phyloP scores from a whole-genome alignment of 306 rosid species.

The Trifolium dubium region DNA sequence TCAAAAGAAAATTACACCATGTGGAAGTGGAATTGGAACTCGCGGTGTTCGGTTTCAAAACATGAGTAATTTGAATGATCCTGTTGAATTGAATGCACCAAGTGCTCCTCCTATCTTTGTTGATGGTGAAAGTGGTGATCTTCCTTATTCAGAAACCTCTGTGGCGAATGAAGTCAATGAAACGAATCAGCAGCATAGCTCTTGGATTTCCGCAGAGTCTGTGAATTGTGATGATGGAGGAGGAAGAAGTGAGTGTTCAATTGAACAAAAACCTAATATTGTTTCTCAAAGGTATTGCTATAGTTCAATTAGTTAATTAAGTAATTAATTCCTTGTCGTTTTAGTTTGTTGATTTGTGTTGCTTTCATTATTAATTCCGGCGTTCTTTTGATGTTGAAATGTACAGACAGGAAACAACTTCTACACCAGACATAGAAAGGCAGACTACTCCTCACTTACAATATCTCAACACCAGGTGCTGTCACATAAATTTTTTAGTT shows the following conservation, averaged over 20 bases:
- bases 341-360: background rate
- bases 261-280: conserved; percentile 46
- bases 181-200: conserved; percentile 36
- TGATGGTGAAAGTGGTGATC: conserved; percentile 54
- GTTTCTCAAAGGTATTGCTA: conserved; percentile 61
- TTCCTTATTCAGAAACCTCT: conserved; percentile 45
- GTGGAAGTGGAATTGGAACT: conserved; percentile 6
- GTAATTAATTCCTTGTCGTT: background rate
- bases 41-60: conserved; percentile 51
- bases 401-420: conserved; percentile 53
- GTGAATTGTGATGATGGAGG: conserved; percentile 46
- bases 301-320: background rate
- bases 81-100: conserved; percentile 78
- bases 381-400: conserved; percentile 32
- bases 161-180: conserved; percentile 35
- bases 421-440: conserved; percentile 52
- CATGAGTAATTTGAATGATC: conserved; percentile 58
- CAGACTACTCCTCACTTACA: conserved; percentile 53
- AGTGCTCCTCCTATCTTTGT: conserved; percentile 92
- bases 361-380: conserved; percentile 2
- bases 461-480: conserved; percentile 69
- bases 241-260: conserved; percentile 50
- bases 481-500: conserved; percentile 15
- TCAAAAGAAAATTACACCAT: conserved; percentile 62
- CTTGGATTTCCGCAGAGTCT: conserved; percentile 57